phyloP scores from a whole-genome alignment of 345 rosid genomes.

The Erodium maritimum region DNA sequence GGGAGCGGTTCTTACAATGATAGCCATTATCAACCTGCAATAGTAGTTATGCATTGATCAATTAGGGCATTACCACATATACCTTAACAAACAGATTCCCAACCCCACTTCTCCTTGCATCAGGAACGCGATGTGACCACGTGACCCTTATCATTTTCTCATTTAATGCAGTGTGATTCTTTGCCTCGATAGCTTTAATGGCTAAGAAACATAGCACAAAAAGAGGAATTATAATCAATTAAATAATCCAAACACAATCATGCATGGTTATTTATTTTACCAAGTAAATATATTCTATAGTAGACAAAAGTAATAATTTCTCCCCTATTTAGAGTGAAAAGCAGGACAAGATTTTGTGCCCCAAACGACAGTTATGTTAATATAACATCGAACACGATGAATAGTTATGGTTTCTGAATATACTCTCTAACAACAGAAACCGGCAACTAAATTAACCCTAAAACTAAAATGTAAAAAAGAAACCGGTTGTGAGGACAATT shows the following conservation, averaged over 20 bases:
- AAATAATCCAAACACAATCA: not conserved
- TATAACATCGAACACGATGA: not conserved
- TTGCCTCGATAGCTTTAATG: constrained; percentile 40
- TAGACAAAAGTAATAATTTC: too few species aligned
- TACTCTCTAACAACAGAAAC: not conserved
- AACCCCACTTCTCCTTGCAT: constrained; percentile 43
- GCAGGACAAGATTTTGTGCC: not conserved
- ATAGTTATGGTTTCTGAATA: not conserved
- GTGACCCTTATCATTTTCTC: constrained; percentile 49
- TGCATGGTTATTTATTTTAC: not conserved
- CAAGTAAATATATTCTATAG: too few species aligned
- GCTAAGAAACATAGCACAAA: constrained; percentile 29
- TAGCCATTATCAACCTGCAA: too few species aligned
- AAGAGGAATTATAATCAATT: not conserved
- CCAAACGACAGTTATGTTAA: not conserved
- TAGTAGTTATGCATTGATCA: not conserved
- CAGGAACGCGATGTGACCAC: constrained; percentile 50
- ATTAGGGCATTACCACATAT: not conserved
- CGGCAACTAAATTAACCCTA: not conserved
- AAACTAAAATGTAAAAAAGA: too few species aligned
- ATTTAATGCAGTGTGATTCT: constrained; percentile 38
- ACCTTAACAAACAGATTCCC: constrained; percentile 40
- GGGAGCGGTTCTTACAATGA: too few species aligned
- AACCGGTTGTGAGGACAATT: too few species aligned
- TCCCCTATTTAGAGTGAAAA: not conserved